Percentiles rank a stretch among this genome's conserved stretches.
These are phyloP conservation scores for Dimargaris cristalligena DNA, from an alignment of 192 early-diverging fungal species.

Conservation along the genomic window DNA sequence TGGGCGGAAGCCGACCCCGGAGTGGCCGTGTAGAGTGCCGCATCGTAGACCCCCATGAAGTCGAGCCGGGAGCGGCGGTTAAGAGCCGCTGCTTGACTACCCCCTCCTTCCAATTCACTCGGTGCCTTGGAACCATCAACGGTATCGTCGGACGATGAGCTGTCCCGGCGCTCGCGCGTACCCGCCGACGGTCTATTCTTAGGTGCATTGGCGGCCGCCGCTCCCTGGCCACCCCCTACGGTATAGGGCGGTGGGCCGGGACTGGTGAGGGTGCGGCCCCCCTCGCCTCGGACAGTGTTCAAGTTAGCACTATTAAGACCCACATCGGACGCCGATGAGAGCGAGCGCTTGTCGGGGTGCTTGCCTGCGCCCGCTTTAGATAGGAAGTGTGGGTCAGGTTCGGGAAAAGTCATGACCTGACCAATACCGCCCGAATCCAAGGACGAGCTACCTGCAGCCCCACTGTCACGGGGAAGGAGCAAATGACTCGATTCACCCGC, in stretches of 20 bases:
- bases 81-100: too few relatives aligned
- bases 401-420: background rate
- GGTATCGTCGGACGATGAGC: background rate
- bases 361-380: background rate
- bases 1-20: background rate
- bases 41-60: background rate
- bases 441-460: background rate
- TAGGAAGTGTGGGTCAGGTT: background rate
- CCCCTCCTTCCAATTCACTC: too few relatives aligned
- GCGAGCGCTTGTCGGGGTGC: background rate
- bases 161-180: background rate
- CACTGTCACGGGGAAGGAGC: background rate
- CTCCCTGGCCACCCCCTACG: background rate
- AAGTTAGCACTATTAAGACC: too few relatives aligned
- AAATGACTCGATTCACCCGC: background rate
- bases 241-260: background rate
- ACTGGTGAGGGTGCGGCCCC: too few relatives aligned
- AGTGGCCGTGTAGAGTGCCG: background rate
- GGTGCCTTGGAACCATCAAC: background rate
- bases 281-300: too few relatives aligned
- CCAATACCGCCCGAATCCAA: background rate
- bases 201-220: too few relatives aligned
- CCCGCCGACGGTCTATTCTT: background rate
- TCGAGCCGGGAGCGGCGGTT: background rate
- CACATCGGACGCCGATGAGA: too few relatives aligned